phyloP scores from a whole-genome alignment of 1,284 basidiomycete species.

The Tylopilus orsonianus region DNA sequence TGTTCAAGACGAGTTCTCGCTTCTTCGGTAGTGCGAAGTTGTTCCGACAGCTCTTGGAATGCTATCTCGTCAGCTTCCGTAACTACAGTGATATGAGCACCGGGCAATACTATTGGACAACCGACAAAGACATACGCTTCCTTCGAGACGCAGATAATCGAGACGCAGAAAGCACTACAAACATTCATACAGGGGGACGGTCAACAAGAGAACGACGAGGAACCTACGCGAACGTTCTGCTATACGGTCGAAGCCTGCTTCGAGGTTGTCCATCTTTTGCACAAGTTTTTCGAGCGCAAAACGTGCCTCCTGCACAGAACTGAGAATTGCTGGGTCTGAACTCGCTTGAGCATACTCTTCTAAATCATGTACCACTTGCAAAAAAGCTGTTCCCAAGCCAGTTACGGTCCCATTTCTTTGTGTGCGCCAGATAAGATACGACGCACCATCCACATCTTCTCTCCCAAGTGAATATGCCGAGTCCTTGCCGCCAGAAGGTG shows the following conservation, averaged over 20 bases:
- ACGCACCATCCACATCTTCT: constrained; percentile 70
- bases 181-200: constrained; percentile 5
- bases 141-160: constrained; percentile 62
- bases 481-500: constrained; percentile 57
- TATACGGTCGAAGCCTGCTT: constrained; percentile 75
- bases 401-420: not conserved
- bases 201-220: not conserved
- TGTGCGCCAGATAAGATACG: not conserved
- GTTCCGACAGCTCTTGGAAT: constrained; percentile 66
- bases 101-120: not conserved
- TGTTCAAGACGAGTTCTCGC: constrained; percentile 54
- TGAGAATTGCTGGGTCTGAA: constrained; percentile 45
- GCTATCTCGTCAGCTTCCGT: constrained; percentile 68
- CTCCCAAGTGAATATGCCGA: constrained; percentile 64
- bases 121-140: constrained; percentile 51
- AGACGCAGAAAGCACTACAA: constrained; percentile 66
- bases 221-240: constrained; percentile 75
- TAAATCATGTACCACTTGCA: constrained; percentile 65
- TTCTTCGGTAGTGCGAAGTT: constrained; percentile 56
- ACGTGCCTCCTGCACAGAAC: constrained; percentile 64
- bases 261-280: constrained; percentile 72
- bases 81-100: constrained; percentile 40
- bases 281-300: constrained; percentile 64
- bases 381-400: constrained; percentile 45
- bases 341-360: constrained; percentile 51